phyloP scores from a whole-genome alignment of 2,329 filamentous ascomycete species.

The Stagonosporopsis chrysanthemi region DNA sequence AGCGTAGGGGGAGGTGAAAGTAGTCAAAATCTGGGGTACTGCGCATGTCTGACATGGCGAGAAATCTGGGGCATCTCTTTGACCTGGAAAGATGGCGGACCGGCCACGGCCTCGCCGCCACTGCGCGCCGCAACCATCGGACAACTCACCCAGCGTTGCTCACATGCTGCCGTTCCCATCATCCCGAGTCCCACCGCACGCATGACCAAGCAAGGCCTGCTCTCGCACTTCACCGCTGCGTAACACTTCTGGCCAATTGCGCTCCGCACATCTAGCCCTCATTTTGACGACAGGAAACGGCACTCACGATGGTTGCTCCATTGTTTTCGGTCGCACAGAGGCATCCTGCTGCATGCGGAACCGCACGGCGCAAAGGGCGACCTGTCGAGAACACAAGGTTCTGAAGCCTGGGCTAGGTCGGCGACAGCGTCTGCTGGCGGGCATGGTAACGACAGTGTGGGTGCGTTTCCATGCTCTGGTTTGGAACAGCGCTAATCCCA shows the following conservation, averaged over 20 bases:
- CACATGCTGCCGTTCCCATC: slow-evolving; percentile 7
- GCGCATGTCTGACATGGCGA: neutral
- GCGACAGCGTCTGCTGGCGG: neutral
- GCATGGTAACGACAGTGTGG: slow-evolving; percentile 2
- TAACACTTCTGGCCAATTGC: slow-evolving; percentile 16
- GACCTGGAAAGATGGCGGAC: slow-evolving; percentile 6
- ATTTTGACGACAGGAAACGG: slow-evolving; percentile 11
- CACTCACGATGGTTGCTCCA: slow-evolving; percentile 9
- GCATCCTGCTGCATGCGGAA: slow-evolving; percentile 15
- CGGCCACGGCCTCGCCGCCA: slow-evolving; percentile 1
- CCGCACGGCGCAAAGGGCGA: slow-evolving; percentile 4
- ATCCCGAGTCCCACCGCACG: slow-evolving; percentile 12
- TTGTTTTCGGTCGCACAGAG: slow-evolving; percentile 10
- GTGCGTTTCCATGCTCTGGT: neutral
- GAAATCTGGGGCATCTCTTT: neutral
- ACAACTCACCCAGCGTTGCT: slow-evolving; percentile 6
- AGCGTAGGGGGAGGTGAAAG: slow-evolving; percentile 5
- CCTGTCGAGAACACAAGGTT: slow-evolving; percentile 7
- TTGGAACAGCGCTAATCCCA: neutral
- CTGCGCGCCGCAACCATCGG: slow-evolving; percentile 15
- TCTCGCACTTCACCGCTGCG: slow-evolving; percentile 11
- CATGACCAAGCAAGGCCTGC: slow-evolving; percentile 19
- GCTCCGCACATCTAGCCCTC: slow-evolving; percentile 4
- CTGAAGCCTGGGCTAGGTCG: slow-evolving; percentile 2
- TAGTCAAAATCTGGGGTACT: slow-evolving; percentile 3